A percentile compares a stretch with the other conserved stretches of the same genome.
Evolutionary conservation across 768 basidiomycete genomes (phyloP).

Genomic region (Leucogyrophana mollusca): DNA sequence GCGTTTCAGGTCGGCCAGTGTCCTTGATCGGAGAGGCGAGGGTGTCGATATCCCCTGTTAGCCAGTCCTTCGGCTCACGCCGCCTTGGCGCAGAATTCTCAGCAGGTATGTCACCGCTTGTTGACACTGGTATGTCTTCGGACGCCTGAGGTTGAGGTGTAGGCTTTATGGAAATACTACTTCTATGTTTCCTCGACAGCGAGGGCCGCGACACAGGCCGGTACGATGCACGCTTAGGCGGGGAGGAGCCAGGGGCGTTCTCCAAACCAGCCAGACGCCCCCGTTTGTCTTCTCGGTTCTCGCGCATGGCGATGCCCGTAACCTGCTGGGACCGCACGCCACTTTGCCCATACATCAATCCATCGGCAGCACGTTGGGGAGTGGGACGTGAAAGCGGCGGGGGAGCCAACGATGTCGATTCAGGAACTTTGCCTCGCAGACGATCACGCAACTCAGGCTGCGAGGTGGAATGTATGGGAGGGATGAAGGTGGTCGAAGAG

Average conservation of each 20-base stretch:
- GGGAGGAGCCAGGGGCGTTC: slow-evolving; percentile 13
- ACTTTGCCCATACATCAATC: slow-evolving; percentile 23
- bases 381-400: slow-evolving; percentile 20
- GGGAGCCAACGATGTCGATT: slow-evolving; percentile 10
- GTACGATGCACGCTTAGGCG: slow-evolving; percentile 15
- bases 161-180: slow-evolving; percentile 46
- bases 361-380: slow-evolving; percentile 14
- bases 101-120: slow-evolving; percentile 4
- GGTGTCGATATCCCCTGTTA: slow-evolving; percentile 64
- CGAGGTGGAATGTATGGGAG: slow-evolving; percentile 11
- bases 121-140: slow-evolving; percentile 5
- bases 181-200: slow-evolving; percentile 47
- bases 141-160: slow-evolving; percentile 15
- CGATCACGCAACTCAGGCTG: slow-evolving; percentile 11
- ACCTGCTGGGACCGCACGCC: slow-evolving; percentile 56
- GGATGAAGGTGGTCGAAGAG: slow-evolving; percentile 17
- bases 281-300: slow-evolving; percentile 18
- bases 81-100: slow-evolving; percentile 7
- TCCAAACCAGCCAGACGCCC: slow-evolving; percentile 10
- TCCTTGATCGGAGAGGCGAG: slow-evolving; percentile 15
- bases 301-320: slow-evolving; percentile 53
- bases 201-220: slow-evolving; percentile 38
- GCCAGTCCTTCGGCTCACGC: slow-evolving; percentile 58
- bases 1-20: slow-evolving; percentile 28
- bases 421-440: slow-evolving; percentile 10